Base-by-base conservation (phyloP, 257 asterid genomes). In the Forsythia suspensa region DNA sequence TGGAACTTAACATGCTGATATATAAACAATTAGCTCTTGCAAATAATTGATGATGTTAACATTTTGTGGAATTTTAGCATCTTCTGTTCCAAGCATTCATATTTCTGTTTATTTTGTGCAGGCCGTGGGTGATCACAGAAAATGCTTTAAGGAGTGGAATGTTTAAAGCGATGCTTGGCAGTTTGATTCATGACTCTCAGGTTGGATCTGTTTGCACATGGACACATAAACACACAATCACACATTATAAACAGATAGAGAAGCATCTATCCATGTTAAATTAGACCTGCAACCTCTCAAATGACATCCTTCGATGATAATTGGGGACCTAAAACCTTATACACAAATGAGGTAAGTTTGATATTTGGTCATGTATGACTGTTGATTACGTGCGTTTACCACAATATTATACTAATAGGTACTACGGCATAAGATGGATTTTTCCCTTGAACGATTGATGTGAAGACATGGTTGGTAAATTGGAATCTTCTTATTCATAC, bases 51-150 rank as follows among this genome's bases (percentile, higher is more conserved):
- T 1, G 4, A 41, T 29, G 34, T 1, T 48, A 48, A 13, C 4
- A 4, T 48, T 44, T 13, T 48, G 15, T 55, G 29, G 65, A 55
- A 5, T 55, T 55, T 16, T n/a, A 6, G 10, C n/a, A 16, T 55
- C n/a, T 18, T n/a, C 9, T 18, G 65, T 18, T 5, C 10, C 65
- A 18, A n/a, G 65, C 65, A n/a, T 55, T 55, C 65, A 5, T 55
- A 6, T 18, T 5, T 55, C 29, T 55, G 24, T 55, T 55, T 55
- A 55, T 55, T 5, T 8, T 55, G 10, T 55, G 29, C 65, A 55
- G 65, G 16, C 65, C 65, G n/a, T 86, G 85, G 84, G 82, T 86
- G 24, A 29, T 83, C 43, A 55, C 46, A 69, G 85, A 76, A 71
- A 76, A 80, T 66, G 73, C 39, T 55, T 40, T 39, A 34, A 79